phyloP scores from a whole-genome alignment of 345 rosid species.

The Lepidium africanum region DNA sequence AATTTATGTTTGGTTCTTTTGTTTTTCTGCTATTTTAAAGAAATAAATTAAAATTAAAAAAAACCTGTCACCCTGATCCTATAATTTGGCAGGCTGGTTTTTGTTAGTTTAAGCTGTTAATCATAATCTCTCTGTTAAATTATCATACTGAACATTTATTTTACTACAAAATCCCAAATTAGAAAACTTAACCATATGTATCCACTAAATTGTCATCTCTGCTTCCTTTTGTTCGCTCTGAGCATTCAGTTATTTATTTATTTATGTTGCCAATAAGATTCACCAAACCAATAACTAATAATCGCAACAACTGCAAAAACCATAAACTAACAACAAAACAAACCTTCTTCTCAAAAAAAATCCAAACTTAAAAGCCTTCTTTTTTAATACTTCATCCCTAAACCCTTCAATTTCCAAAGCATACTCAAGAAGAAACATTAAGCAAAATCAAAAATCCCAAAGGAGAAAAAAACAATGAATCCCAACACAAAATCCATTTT shows the following conservation, averaged over 20 bases:
- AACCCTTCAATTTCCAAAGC: not conserved
- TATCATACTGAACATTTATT: not conserved
- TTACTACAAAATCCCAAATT: not conserved
- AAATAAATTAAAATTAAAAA: not conserved
- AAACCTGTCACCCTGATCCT: not conserved
- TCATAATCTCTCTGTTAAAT: not conserved
- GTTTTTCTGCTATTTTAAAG: not conserved
- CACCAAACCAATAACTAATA: slow-evolving; percentile 18
- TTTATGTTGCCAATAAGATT: not conserved
- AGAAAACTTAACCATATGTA: not conserved
- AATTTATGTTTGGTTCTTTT: not conserved
- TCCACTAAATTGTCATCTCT: not conserved
- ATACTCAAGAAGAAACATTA: not conserved
- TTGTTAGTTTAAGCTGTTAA: not conserved
- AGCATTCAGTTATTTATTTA: not conserved
- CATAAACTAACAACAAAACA: not conserved
- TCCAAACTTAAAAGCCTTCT: slow-evolving; percentile 36
- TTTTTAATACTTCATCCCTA: not conserved
- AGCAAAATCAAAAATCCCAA: not conserved
- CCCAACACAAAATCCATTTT: not conserved
- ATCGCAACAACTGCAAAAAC: not conserved
- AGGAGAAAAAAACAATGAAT: slow-evolving; percentile 1
- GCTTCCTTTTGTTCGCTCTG: too few species aligned
- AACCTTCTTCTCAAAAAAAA: not conserved
- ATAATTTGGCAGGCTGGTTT: not conserved